phyloP scores from a whole-genome alignment of 106 monocot species.

The Phalaenopsis aphrodite region DNA sequence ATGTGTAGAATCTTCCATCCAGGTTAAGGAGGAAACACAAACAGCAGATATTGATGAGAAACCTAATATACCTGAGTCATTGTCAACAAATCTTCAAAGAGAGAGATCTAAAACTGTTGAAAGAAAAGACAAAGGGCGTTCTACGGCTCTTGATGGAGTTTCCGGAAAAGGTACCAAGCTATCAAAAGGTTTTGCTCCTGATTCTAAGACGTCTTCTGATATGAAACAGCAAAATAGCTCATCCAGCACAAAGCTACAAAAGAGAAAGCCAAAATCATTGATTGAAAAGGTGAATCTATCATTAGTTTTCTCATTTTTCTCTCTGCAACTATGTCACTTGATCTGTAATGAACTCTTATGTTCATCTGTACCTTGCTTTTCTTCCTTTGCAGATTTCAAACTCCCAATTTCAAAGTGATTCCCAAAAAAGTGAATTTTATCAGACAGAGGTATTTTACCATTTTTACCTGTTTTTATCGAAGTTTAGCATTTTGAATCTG shows the following conservation, averaged over 20 bases:
- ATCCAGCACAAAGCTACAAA: slow-evolving; percentile 32
- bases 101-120: slow-evolving; percentile 35
- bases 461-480: slow-evolving; percentile 7
- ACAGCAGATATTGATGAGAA: slow-evolving; percentile 42
- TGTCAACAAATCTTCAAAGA: slow-evolving; percentile 23
- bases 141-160: slow-evolving; percentile 18
- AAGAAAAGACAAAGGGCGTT: slow-evolving; percentile 38
- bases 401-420: slow-evolving; percentile 26
- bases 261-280: slow-evolving; percentile 45
- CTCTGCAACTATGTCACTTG: background rate
- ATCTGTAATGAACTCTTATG: background rate
- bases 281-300: slow-evolving; percentile 37
- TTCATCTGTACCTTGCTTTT: background rate
- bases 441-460: slow-evolving; percentile 43
- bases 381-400: slow-evolving; percentile 34
- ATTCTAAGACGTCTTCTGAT: slow-evolving; percentile 39
- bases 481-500: background rate
- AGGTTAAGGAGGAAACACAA: slow-evolving; percentile 72
- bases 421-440: slow-evolving; percentile 24
- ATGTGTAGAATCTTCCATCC: slow-evolving; percentile 68
- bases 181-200: slow-evolving; percentile 28
- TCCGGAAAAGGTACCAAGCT: slow-evolving; percentile 42
- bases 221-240: slow-evolving; percentile 30
- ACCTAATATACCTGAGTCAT: slow-evolving; percentile 30
- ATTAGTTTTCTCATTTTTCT: background rate